Percentiles rank a stretch among this genome's conserved stretches.
Conservation (phyloP, 208 protist genomes). For the Crithidia acanthocephali region DNA sequence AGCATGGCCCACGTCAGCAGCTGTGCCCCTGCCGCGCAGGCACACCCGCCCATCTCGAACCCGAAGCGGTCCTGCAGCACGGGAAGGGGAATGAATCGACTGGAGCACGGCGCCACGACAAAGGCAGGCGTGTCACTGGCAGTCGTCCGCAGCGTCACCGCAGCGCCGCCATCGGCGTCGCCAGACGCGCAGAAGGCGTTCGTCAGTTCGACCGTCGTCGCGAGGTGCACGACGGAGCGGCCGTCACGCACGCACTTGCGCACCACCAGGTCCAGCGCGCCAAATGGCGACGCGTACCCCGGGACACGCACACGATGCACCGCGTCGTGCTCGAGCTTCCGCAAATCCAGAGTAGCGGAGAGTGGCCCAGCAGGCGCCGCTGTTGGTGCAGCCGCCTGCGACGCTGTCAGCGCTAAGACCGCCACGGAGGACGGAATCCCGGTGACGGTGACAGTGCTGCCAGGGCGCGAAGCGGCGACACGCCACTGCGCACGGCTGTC, state of each 20-base stretch:
- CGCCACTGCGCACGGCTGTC: neutral
- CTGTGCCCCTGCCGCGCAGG: slow-evolving; percentile 9
- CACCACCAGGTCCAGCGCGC: slow-evolving; percentile 28
- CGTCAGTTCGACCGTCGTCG: slow-evolving; percentile 21
- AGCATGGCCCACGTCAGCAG: slow-evolving; percentile 36
- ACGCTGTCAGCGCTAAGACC: slow-evolving; percentile 1
- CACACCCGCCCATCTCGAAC: slow-evolving; percentile 22
- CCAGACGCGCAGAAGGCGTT: slow-evolving; percentile 27
- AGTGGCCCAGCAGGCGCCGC: neutral
- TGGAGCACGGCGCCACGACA: slow-evolving; percentile 13
- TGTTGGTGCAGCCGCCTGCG: neutral
- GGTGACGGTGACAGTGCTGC: neutral
- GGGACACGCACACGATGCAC: slow-evolving; percentile 17
- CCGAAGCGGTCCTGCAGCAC: slow-evolving; percentile 9
- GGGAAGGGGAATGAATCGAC: slow-evolving; percentile 20
- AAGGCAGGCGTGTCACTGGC: neutral
- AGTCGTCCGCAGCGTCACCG: neutral
- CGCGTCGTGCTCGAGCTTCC: neutral
- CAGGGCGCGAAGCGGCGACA: neutral
- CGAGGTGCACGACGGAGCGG: slow-evolving; percentile 15
- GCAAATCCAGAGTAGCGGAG: slow-evolving; percentile 3
- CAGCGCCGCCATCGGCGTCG: neutral
- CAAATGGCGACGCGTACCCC: slow-evolving; percentile 21
- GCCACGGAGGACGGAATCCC: neutral
- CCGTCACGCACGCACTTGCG: slow-evolving; percentile 1